A percentile compares a stretch with the other conserved stretches of the same genome.
Conservation (phyloP, 345 rosid genomes). For the Physaria fendleri region DNA sequence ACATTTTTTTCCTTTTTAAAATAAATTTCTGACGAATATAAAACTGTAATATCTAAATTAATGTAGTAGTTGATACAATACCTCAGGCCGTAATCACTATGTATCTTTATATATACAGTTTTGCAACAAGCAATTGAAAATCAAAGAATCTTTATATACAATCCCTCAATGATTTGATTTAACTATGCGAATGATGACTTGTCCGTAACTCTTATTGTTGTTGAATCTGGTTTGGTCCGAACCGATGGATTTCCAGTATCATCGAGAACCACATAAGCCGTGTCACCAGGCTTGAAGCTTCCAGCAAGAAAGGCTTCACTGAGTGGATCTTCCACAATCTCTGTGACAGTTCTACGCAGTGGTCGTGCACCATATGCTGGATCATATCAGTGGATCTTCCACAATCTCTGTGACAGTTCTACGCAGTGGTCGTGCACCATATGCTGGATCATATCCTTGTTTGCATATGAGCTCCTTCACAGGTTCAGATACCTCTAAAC, state of each 20-base stretch:
- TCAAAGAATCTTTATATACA: slow-evolving; percentile 30
- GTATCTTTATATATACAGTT: slow-evolving; percentile 34
- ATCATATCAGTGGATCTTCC: slow-evolving; percentile 88
- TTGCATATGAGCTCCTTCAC: slow-evolving; percentile 69
- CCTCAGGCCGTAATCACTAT: slow-evolving; percentile 24
- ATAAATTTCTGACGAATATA: too few species aligned
- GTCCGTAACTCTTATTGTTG: slow-evolving; percentile 50
- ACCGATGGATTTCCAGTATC: slow-evolving; percentile 68
- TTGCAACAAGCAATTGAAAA: slow-evolving; percentile 30
- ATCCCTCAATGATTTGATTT: slow-evolving; percentile 16
- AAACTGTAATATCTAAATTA: too few species aligned
- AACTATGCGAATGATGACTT: slow-evolving; percentile 32
- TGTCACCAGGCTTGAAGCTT: slow-evolving; percentile 69
- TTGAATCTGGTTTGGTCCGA: slow-evolving; percentile 39
- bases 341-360: slow-evolving; percentile 77
- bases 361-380: slow-evolving; percentile 73
- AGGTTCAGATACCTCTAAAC: slow-evolving; percentile 74
- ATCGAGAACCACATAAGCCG: slow-evolving; percentile 69
- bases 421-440: slow-evolving; percentile 86
- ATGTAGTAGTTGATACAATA: neutral
- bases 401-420: slow-evolving; percentile 71
- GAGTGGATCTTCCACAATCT: slow-evolving; percentile 68
- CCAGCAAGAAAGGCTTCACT: slow-evolving; percentile 82
- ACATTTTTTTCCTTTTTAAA: too few species aligned
- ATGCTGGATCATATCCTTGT: slow-evolving; percentile 72